Evolutionary conservation across 495 filamentous ascomycete genomes (phyloP).

Genomic region (Neurospora sublineolata): DNA sequence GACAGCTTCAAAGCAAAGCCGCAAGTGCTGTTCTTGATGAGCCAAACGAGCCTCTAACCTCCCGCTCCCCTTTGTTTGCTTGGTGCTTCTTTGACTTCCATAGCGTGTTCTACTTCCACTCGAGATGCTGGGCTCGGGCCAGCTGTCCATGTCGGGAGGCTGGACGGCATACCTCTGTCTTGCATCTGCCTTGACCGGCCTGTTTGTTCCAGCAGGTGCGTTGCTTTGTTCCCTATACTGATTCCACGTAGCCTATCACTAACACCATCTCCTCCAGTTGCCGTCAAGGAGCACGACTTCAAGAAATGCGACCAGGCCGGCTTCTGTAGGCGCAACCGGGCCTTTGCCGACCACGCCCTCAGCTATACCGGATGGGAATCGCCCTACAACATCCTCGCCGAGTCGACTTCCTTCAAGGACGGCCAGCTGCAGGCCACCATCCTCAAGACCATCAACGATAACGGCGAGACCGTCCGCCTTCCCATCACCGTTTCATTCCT

Average conservation of each 20-base stretch:
- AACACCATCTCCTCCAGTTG: constrained; percentile 33
- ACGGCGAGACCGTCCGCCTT: constrained; percentile 54
- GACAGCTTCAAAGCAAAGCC: constrained; percentile 5
- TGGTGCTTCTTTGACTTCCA: not conserved
- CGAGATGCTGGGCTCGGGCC: constrained; percentile 30
- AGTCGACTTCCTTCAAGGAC: constrained; percentile 62
- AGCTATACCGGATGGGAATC: constrained; percentile 58
- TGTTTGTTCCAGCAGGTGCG: constrained; percentile 42
- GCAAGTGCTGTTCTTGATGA: constrained; percentile 4
- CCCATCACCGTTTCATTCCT: constrained; percentile 81
- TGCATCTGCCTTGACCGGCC: constrained; percentile 29
- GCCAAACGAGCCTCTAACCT: constrained; percentile 1
- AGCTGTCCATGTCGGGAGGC: constrained; percentile 32
- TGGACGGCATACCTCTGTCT: constrained; percentile 47
- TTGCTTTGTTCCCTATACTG: not conserved
- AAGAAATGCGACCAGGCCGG: constrained; percentile 91
- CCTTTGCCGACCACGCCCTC: constrained; percentile 66
- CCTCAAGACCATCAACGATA: constrained; percentile 55
- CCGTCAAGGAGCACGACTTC: constrained; percentile 91
- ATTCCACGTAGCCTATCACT: constrained; percentile 7
- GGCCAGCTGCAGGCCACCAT: constrained; percentile 71
- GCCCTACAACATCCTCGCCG: constrained; percentile 65
- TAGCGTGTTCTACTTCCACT: constrained; percentile 4
- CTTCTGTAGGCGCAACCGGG: constrained; percentile 91
- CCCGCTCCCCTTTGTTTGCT: constrained; percentile 4